Evolutionary conservation across 441 rosid species (phyloP), one percentile per base, ranked within the genome.

Genomic region (Pelargonium fulgidum): DNA sequence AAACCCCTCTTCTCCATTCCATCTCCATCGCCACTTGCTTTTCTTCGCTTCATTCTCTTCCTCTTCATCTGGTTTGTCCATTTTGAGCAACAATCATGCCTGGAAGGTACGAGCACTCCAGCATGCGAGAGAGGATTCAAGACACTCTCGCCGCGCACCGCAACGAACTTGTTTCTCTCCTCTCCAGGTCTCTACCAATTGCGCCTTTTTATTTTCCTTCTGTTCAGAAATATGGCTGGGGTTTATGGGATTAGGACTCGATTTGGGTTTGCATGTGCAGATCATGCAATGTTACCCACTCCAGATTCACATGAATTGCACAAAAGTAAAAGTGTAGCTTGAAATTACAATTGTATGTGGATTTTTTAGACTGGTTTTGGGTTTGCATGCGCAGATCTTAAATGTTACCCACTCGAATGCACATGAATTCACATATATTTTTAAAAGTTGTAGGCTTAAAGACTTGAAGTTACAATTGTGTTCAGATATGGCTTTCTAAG

Each of bases 111-210:
- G 56, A 48, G 33, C 76, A 87, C 85, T 89, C 82, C 5, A 93
- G 96, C 82, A 82, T 87, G 63, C 81, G 93, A 64, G 97, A 93
- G 24, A 89, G 96, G 52, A 91, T 93, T 63, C 86, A 93, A 73
- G 92, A 87, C 72, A 91, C 95, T 14, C 97, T 93, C 73, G 82
- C 93, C 36, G 86, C 72, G 70, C 90, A 91, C 66, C 89, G 99
- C 24, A 91, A 93, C 81, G 93, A 87, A 50, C 96, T 93, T 75
- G 88, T 93, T 69, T 79, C 95, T 66, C 95, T 93, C 62, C 96
- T 93, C 73, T 89, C 97, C 83, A 88, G 99, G 98, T 93, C 76
- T 12, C 33, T 20, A 4, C n/a, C 16, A 10, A 48, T n/a, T n/a
- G 42, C 3, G 9, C 67, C 22, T 17, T 33, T 36, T 13, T 66